Base-by-base conservation (phyloP, 306 rosid genomes). In the Inga leiocalycina region DNA sequence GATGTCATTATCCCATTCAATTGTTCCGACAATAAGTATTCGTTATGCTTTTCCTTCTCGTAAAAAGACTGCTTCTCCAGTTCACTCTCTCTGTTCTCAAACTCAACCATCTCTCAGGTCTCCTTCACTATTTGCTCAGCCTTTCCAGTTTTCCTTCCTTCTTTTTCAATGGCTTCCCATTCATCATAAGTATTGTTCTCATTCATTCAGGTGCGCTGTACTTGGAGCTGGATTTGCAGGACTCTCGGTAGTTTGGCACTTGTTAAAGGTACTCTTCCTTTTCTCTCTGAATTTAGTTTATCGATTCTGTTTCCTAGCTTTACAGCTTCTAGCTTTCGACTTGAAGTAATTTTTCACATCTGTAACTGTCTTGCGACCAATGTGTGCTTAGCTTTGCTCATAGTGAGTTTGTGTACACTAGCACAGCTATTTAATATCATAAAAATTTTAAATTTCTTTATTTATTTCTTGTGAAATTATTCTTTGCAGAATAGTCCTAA, bases 141-240 rank as follows among this genome's bases (percentile, higher is more conserved):
- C 5, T 37, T 70, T n/a, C 4, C 74, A 3, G 30, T 41, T 45
- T 30, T 64, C 67, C 41, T 43, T 45, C 59, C n/a, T 46, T 44
- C 64, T 64, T 57, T 56, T 34, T 71, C 46, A 34, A 6, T 22
- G 27, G 0, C 80, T 49, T 71, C 37, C 70, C 49, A 2, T 62
- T 57, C 20, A 32, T 35, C 37, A 13, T 61, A 39, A 19, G 10
- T 11, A 4, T 1, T 45, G 11, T 72, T 75, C 34, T 72, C 41
- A 17, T 65, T 77, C 80, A 22, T 82, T 77, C 80, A 80, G 96
- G 84, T 95, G 82, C 75, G 98, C 97, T 4, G 97, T 95, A 45
- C 97, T 95, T 78, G 99, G 99, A n/a, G 98, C 98, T 86, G 98
- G 99, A 19, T 93, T 93, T 61, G 98, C 98, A 32, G 99, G 99